phyloP scores from a whole-genome alignment of 2,329 filamentous ascomycete species.

The Paradendryphiella salina region DNA sequence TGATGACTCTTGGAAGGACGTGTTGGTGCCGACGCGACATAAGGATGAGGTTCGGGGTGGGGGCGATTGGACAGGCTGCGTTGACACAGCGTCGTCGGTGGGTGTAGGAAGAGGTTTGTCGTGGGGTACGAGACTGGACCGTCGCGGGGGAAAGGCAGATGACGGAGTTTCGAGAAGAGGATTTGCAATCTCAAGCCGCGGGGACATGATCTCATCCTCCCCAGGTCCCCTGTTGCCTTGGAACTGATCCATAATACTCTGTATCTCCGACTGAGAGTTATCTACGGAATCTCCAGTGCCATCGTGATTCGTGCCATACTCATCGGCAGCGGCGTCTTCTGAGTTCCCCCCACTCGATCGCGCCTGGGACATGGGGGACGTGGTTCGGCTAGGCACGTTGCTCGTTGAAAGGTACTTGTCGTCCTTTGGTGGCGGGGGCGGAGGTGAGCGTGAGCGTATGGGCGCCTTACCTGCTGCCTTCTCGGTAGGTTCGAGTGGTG shows the following conservation, averaged over 20 bases:
- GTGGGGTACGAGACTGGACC: conserved; percentile 80
- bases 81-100: conserved; percentile 26
- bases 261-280: conserved; percentile 81
- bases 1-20: conserved; percentile 37
- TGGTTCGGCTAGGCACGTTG: conserved; percentile 49
- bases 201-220: conserved; percentile 88
- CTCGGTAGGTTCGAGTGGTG: conserved; percentile 22
- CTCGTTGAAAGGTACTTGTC: conserved; percentile 53
- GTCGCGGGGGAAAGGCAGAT: conserved; percentile 74
- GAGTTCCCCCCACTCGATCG: conserved; percentile 49
- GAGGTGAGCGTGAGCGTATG: conserved; percentile 47
- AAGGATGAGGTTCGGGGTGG: conserved; percentile 44
- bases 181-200: conserved; percentile 78
- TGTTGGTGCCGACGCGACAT: conserved; percentile 36
- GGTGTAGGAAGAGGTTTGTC: conserved; percentile 48
- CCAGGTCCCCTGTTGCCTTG: conserved; percentile 71
- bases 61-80: conserved; percentile 35
- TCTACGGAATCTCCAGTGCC: conserved; percentile 48
- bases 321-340: conserved; percentile 40
- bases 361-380: conserved; percentile 37
- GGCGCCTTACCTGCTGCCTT: conserved; percentile 37
- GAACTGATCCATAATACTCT: conserved; percentile 98
- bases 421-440: conserved; percentile 56
- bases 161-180: conserved; percentile 68
- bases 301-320: conserved; percentile 56